Evolutionary conservation across 306 rosid species (phyloP).

Genomic region (Fagus crenata): DNA sequence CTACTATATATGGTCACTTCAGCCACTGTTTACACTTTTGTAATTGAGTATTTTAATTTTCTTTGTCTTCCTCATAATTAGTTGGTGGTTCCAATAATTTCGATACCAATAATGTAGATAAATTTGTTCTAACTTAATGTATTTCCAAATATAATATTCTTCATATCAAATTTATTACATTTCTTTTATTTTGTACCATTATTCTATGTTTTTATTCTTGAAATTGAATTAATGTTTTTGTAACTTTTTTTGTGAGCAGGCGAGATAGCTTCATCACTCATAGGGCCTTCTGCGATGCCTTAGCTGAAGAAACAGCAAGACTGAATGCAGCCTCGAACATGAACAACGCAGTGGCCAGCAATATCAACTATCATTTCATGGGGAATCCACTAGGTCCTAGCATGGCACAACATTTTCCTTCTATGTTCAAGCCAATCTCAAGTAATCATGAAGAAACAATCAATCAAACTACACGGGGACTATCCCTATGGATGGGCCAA

Average conservation of each 20-base stretch:
- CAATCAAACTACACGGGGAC: conserved; percentile 39
- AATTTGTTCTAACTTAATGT: too few species aligned
- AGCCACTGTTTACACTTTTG: neutral
- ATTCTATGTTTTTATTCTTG: neutral
- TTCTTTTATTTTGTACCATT: neutral
- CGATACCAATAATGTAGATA: too few species aligned
- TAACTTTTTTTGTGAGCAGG: conserved; percentile 45
- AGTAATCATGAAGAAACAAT: conserved; percentile 24
- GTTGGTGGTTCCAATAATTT: too few species aligned
- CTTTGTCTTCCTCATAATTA: too few species aligned
- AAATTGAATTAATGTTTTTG: neutral
- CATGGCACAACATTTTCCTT: conserved; percentile 51
- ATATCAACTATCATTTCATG: conserved; percentile 52
- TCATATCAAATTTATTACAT: neutral
- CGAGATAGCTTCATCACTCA: conserved; percentile 93
- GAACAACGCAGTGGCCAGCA: conserved; percentile 32
- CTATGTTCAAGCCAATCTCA: conserved; percentile 63
- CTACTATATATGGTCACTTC: neutral
- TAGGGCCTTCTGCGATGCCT: conserved; percentile 89
- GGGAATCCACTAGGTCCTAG: conserved; percentile 37
- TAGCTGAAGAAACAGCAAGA: conserved; percentile 93
- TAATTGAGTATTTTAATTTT: neutral
- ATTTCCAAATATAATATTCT: conserved; percentile 1
- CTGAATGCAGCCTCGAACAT: conserved; percentile 62
- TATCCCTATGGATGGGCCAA: conserved; percentile 61